Evolutionary conservation across 2,329 filamentous ascomycete genomes (phyloP).

Genomic region (Thielaviopsis ethacetica): DNA sequence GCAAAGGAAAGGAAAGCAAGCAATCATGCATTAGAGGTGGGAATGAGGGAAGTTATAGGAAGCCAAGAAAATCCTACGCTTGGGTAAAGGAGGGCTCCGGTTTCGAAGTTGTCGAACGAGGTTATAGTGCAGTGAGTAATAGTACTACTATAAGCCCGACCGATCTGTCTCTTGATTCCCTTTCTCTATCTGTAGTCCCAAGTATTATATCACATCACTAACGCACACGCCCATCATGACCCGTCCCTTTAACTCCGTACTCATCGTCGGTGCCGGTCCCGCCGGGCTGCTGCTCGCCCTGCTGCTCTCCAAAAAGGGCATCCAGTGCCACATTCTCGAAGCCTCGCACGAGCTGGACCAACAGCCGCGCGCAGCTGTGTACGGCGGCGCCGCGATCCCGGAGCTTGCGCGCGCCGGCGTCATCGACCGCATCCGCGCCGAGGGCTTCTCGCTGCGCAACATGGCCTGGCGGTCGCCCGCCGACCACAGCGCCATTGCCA

Average conservation of each 20-base stretch:
- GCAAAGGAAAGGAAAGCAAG: too few relatives aligned
- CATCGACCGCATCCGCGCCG: conserved; percentile 26
- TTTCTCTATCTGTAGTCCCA: too few relatives aligned
- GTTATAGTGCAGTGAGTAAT: too few relatives aligned
- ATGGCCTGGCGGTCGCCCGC: conserved; percentile 25
- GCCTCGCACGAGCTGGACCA: conserved; percentile 35
- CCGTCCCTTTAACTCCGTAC: conserved; percentile 2
- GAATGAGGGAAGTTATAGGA: background rate
- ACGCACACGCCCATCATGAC: background rate
- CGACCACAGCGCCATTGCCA: conserved; percentile 21
- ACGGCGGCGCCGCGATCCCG: conserved; percentile 39
- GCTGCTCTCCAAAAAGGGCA: conserved; percentile 34
- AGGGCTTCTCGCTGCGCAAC: conserved; percentile 23
- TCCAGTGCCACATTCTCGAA: conserved; percentile 39
- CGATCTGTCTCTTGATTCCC: background rate
- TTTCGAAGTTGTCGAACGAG: background rate
- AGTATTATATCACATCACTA: too few relatives aligned
- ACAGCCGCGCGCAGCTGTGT: conserved; percentile 46
- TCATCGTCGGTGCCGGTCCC: conserved; percentile 34
- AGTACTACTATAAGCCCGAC: background rate
- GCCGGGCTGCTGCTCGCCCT: conserved; percentile 33
- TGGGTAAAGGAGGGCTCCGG: background rate
- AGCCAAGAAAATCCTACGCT: background rate
- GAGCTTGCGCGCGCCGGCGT: conserved; percentile 44
- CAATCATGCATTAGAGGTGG: too few relatives aligned